Evolutionary conservation across 192 early-diverging fungal genomes (phyloP).

Genomic region (Entophlyctis helioformis): DNA sequence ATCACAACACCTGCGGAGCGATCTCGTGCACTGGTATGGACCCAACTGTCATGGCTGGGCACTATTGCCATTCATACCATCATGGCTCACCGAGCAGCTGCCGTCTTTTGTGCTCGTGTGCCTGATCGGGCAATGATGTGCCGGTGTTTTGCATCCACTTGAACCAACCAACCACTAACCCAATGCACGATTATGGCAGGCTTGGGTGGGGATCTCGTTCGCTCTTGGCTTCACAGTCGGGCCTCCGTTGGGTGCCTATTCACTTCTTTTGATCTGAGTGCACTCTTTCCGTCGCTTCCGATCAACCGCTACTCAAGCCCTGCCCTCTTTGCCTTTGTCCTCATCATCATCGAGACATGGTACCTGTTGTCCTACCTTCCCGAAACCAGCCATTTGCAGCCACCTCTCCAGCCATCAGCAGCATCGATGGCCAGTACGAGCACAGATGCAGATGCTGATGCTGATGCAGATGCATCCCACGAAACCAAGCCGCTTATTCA

Average conservation of each 20-base stretch:
- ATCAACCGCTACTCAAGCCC: conserved; percentile 66
- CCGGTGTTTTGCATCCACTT: no score
- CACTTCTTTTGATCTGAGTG: conserved; percentile 28
- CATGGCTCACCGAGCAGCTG: no score
- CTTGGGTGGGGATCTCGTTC: conserved; percentile 94
- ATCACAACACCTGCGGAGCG: conserved; percentile 67
- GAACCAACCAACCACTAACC: no score
- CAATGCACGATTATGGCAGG: conserved; percentile 44
- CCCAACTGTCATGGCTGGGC: no score
- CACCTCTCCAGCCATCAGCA: no score
- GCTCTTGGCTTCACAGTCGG: conserved; percentile 92
- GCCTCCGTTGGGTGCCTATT: conserved; percentile 71
- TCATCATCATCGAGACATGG: conserved; percentile 69
- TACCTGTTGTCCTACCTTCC: conserved; percentile 68
- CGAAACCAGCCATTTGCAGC: conserved; percentile 45
- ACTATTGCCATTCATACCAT: no score
- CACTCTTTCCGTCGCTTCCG: conserved; percentile 36
- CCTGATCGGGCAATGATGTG: no score
- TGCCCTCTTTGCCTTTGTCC: conserved; percentile 72
- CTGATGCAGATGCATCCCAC: no score
- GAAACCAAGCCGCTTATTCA: no score
- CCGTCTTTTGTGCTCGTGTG: no score
- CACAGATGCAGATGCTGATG: no score
- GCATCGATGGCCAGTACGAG: no score
- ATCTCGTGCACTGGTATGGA: conserved; percentile 62